Base-by-base conservation (phyloP, 257 asterid genomes). In the Cordia subcordata region DNA sequence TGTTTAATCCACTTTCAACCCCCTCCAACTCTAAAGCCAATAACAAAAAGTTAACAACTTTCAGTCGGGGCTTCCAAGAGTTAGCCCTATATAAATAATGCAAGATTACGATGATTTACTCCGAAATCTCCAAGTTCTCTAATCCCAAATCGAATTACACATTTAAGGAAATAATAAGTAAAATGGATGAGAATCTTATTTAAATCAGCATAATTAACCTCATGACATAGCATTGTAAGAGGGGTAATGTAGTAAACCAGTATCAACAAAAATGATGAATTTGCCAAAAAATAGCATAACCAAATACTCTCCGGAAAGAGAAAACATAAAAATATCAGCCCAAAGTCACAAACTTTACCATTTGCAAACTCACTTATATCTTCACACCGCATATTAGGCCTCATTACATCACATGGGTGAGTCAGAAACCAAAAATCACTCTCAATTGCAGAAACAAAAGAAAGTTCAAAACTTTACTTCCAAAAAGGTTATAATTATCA, bases 351-450 rank as follows among this genome's bases (percentile, higher is more conserved):
- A 27, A 27, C 3, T 27, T 27, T 27, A 27, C 35, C 6, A 27
- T 6, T 27, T 27, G 58, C 49, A 47, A 16, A 15, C 20, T 19
- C 64, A 69, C 49, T 49, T 51, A 64, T 45, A 42, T 54, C 19
- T 52, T 17, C 49, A 66, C 12, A 57, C 53, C 35, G 55, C 8
- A 35, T 18, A 19, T 14, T 40, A 18, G 17, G 38, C 52, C 8
- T 35, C 20, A 49, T 40, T 17, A 58, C 58, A 64, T 38, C 52
- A 32, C 12, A 33, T 18, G 39, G 49, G 56, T 23, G 59, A 50
- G 63, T 46, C 61, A 61, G 11, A 18, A 42, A 47, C 72, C 55
- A 61, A 20, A 61, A 57, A 14, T 8, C 53, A 64, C 13, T n/a
- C 44, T 22, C 58, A 51, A 65, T 46, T 46, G 57, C 3, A 42